phyloP scores from a whole-genome alignment of 2,329 filamentous ascomycete species.

The Colletotrichum sp. region DNA sequence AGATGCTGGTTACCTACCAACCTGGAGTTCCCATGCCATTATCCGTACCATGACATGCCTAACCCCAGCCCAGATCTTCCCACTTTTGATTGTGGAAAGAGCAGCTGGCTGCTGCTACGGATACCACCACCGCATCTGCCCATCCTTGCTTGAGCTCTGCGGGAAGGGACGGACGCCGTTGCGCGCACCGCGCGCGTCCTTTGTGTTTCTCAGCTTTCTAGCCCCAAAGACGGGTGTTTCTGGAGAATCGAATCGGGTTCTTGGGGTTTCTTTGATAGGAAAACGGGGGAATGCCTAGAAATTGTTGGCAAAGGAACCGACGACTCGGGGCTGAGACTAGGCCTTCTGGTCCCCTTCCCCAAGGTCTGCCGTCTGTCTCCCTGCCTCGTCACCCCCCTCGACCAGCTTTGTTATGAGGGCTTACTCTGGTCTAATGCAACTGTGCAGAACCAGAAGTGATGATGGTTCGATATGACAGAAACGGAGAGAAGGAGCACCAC shows the following conservation, averaged over 20 bases:
- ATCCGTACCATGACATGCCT: background rate
- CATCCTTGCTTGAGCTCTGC: background rate
- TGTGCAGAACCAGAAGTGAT: background rate
- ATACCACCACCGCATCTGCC: background rate
- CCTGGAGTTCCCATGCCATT: background rate
- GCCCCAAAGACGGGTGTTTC: background rate
- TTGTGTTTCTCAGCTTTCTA: background rate
- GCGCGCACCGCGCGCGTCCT: background rate
- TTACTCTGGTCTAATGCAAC: background rate
- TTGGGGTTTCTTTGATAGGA: background rate
- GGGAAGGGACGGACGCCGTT: background rate
- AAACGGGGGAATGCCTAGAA: conserved; percentile 3
- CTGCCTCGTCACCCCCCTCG: background rate
- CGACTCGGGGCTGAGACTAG: conserved; percentile 2
- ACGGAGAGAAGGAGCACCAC: background rate
- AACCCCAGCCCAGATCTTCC: background rate
- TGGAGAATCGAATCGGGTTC: background rate
- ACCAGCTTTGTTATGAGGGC: background rate
- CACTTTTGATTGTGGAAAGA: background rate
- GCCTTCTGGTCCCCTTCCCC: background rate
- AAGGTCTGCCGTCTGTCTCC: background rate
- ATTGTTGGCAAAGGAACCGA: conserved; percentile 14
- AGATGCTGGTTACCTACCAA: background rate
- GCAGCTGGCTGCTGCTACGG: background rate
- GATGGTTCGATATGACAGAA: background rate